These are phyloP conservation scores for Trichocladium antarcticum DNA, from an alignment of 495 filamentous ascomycete genomes.

Conservation along the genomic window DNA sequence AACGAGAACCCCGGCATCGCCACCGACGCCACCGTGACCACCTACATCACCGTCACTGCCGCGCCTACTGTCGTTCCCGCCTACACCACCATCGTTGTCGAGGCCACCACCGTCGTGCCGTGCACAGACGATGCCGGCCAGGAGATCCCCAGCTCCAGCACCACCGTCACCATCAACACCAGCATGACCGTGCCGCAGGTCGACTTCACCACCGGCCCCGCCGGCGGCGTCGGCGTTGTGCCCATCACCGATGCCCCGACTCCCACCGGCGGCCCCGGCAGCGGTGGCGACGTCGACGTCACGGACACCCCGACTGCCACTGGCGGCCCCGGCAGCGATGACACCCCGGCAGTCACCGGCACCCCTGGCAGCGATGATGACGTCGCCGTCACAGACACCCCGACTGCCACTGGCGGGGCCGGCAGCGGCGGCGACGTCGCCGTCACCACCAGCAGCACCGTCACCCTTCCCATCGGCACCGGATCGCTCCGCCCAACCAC, in stretches of 20 bases:
- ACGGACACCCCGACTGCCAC: conserved; percentile 32
- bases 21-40: conserved; percentile 51
- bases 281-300: conserved; percentile 40
- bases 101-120: conserved; percentile 41
- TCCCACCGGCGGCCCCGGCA: conserved; percentile 34
- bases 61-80: conserved; percentile 35
- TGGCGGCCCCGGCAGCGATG: conserved; percentile 28
- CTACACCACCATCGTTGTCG: conserved; percentile 51
- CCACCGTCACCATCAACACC: conserved; percentile 45
- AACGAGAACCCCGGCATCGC: conserved; percentile 73
- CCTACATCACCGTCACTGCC: conserved; percentile 44
- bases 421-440: conserved; percentile 34
- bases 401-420: conserved; percentile 32
- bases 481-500: conserved; percentile 22
- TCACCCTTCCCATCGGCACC: conserved; percentile 23
- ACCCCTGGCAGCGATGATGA: conserved; percentile 33
- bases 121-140: conserved; percentile 40
- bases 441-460: conserved; percentile 24
- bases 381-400: conserved; percentile 30
- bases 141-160: conserved; percentile 43
- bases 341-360: conserved; percentile 37
- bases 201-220: conserved; percentile 49
- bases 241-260: conserved; percentile 23
- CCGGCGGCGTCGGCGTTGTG: conserved; percentile 37
- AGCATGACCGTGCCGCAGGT: conserved; percentile 63